A percentile compares a stretch with the other conserved stretches of the same genome.
Evolutionary conservation across 768 basidiomycete species (phyloP).

Genomic region (Termitomyces sp.): DNA sequence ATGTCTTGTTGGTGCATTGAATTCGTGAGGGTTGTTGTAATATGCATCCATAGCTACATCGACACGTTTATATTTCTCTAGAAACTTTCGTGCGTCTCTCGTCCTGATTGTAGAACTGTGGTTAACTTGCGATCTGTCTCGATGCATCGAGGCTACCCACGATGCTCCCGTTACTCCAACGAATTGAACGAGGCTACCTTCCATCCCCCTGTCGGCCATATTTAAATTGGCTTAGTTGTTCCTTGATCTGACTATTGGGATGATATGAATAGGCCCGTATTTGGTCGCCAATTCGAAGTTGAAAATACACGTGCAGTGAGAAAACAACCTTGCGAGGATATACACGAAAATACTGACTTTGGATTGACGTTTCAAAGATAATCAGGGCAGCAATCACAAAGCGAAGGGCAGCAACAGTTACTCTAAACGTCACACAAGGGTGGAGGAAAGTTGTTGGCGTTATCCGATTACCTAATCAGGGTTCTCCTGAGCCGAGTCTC

Average conservation of each 20-base stretch:
- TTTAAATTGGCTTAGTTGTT: not conserved
- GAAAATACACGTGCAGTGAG: slow-evolving; percentile 8
- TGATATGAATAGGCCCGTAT: not conserved
- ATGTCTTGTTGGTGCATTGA: slow-evolving; percentile 20
- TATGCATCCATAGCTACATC: slow-evolving; percentile 75
- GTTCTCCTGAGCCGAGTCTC: no score
- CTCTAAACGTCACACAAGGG: not conserved
- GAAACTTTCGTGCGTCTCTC: slow-evolving; percentile 61
- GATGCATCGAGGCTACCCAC: slow-evolving; percentile 38
- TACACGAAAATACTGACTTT: slow-evolving; percentile 10
- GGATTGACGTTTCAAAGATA: not conserved
- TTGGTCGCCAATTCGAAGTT: slow-evolving; percentile 1
- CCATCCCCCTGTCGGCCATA: slow-evolving; percentile 43
- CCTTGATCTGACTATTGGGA: slow-evolving; percentile 9
- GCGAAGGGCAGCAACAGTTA: not conserved
- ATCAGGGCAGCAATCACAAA: not conserved
- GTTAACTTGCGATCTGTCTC: slow-evolving; percentile 24
- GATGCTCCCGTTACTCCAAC: slow-evolving; percentile 64
- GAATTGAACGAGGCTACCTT: slow-evolving; percentile 55
- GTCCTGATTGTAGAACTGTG: slow-evolving; percentile 27
- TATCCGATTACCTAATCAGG: not conserved
- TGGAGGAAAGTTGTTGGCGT: not conserved
- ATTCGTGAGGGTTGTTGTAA: slow-evolving; percentile 51
- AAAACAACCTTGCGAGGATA: not conserved
- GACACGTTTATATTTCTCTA: slow-evolving; percentile 66